Evolutionary conservation across 169 alveolate genomes (phyloP).

Genomic region (Eimeria praecox): DNA sequence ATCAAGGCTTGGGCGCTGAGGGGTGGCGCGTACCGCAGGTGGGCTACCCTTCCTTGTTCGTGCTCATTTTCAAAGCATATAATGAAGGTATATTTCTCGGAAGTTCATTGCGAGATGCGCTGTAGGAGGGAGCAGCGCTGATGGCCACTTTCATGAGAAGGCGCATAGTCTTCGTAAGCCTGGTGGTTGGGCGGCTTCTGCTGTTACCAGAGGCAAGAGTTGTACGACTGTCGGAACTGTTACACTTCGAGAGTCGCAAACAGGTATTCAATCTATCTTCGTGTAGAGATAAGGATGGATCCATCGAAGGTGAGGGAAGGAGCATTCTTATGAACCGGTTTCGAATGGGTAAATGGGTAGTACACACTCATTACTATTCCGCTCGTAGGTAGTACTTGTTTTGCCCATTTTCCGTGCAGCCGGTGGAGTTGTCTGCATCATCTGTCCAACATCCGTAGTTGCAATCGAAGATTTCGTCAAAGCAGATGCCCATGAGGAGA

Average conservation of each 20-base stretch:
- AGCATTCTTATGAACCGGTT: neutral
- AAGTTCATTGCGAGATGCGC: neutral
- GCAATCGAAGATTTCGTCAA: neutral
- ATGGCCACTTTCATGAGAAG: constrained; percentile 79
- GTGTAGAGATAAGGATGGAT: constrained; percentile 67
- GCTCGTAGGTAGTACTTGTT: neutral
- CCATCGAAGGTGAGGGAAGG: constrained; percentile 70
- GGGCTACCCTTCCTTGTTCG: neutral
- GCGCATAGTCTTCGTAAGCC: constrained; percentile 72
- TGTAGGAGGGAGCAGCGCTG: constrained; percentile 80
- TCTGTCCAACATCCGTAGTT: constrained; percentile 70
- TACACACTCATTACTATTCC: neutral
- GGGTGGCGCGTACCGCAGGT: constrained; percentile 78
- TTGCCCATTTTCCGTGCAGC: constrained; percentile 55
- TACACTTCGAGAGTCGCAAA: constrained; percentile 21
- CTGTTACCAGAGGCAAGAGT: constrained; percentile 75
- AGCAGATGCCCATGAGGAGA: neutral
- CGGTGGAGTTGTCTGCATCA: constrained; percentile 77
- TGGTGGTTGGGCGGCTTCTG: constrained; percentile 61
- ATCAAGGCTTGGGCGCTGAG: constrained; percentile 59
- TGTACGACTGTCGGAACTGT: constrained; percentile 21
- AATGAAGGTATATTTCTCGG: too few species aligned
- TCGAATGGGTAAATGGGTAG: neutral
- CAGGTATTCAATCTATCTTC: constrained; percentile 55
- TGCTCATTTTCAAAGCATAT: neutral